Evolutionary conservation across 352 stramenopile genomes (phyloP).

Genomic region (Phytopythium oedochilum): DNA sequence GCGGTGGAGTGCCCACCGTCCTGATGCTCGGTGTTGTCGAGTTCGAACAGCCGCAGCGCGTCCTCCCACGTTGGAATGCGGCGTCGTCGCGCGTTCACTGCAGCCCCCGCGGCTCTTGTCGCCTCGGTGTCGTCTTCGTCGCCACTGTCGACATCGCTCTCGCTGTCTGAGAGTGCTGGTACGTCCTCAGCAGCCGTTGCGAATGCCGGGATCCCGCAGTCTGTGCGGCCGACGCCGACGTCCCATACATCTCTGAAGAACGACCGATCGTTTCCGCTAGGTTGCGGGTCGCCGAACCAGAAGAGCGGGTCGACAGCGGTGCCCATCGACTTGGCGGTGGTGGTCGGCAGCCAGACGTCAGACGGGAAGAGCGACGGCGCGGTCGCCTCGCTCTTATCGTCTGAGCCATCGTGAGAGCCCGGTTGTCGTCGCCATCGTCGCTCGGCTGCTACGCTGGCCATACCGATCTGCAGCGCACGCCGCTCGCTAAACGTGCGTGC

Average conservation of each 20-base stretch:
- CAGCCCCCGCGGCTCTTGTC: neutral
- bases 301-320: slow-evolving; percentile 1
- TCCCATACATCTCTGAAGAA: slow-evolving; percentile 47
- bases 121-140: slow-evolving; percentile 19
- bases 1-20: slow-evolving; percentile 9
- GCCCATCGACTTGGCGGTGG: slow-evolving; percentile 13
- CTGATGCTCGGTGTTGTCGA: slow-evolving; percentile 1
- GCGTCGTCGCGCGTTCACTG: neutral
- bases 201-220: slow-evolving; percentile 25
- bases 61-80: slow-evolving; percentile 24
- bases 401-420: no score
- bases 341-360: slow-evolving; percentile 12
- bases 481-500: slow-evolving; percentile 27
- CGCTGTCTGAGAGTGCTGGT: slow-evolving; percentile 62
- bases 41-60: slow-evolving; percentile 21
- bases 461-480: slow-evolving; percentile 32
- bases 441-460: slow-evolving; percentile 28
- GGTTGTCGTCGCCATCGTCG: slow-evolving; percentile 1
- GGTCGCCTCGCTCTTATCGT: slow-evolving; percentile 1
- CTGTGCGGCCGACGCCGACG: slow-evolving; percentile 10
- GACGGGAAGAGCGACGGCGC: slow-evolving; percentile 13
- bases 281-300: neutral
- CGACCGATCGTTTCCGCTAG: neutral
- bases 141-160: slow-evolving; percentile 72
- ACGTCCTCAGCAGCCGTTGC: slow-evolving; percentile 33